Percentiles rank a stretch among this genome's conserved stretches.
Conservation (phyloP, 2,329 filamentous ascomycete genomes). For the Chalaropsis thielavioides region DNA sequence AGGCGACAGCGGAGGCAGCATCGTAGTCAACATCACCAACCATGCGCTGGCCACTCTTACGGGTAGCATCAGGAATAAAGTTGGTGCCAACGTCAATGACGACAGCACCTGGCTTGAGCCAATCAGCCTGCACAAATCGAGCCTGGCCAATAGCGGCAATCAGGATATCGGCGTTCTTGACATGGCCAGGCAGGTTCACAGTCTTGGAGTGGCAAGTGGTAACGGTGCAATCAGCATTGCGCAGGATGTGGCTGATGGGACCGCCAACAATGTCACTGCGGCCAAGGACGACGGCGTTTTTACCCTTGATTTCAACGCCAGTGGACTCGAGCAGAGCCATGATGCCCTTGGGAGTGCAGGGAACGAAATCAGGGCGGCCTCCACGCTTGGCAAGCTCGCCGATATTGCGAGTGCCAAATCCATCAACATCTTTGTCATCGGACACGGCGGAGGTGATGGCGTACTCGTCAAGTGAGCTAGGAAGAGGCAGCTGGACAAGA, state of each 20-base stretch:
- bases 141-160: slow-evolving; percentile 83
- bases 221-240: slow-evolving; percentile 91
- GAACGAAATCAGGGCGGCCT: slow-evolving; percentile 74
- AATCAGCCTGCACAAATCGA: slow-evolving; percentile 82
- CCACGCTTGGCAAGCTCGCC: slow-evolving; percentile 94
- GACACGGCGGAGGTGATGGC: slow-evolving; percentile 76
- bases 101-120: slow-evolving; percentile 86
- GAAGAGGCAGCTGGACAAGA: slow-evolving; percentile 83
- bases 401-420: slow-evolving; percentile 87
- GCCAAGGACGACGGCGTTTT: slow-evolving; percentile 87
- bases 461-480: slow-evolving; percentile 81
- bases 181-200: slow-evolving; percentile 51
- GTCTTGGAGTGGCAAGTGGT: slow-evolving; percentile 93
- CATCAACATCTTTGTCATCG: slow-evolving; percentile 94
- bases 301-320: slow-evolving; percentile 70
- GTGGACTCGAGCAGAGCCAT: slow-evolving; percentile 82
- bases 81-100: slow-evolving; percentile 98
- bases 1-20: slow-evolving; percentile 69
- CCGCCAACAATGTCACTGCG: slow-evolving; percentile 95
- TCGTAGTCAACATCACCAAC: slow-evolving; percentile 94
- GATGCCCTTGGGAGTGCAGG: slow-evolving; percentile 93
- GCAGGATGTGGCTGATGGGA: slow-evolving; percentile 87
- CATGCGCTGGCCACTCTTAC: slow-evolving; percentile 81
- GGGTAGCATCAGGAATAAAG: slow-evolving; percentile 75
- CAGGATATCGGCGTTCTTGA: slow-evolving; percentile 78